Evolutionary conservation across 2,329 filamentous ascomycete species (phyloP).

Genomic region (Scedosporium aurantiacum): DNA sequence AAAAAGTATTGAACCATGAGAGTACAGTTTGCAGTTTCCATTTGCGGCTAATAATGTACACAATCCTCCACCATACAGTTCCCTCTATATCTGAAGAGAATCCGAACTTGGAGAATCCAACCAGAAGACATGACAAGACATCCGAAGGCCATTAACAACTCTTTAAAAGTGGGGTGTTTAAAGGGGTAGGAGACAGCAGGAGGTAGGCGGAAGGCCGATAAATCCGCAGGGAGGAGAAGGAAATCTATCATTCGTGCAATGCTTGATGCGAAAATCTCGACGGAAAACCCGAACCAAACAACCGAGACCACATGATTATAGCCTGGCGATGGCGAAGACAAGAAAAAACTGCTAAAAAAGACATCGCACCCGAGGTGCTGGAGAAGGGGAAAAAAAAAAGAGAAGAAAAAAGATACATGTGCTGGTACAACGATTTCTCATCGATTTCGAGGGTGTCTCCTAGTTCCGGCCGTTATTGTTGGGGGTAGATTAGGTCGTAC

Average conservation of each 20-base stretch:
- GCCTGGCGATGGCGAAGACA: neutral
- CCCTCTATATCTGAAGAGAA: neutral
- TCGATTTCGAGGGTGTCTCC: neutral
- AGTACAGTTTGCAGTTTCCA: neutral
- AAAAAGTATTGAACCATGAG: neutral
- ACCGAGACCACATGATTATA: neutral
- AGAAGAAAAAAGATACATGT: neutral
- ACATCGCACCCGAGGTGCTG: neutral
- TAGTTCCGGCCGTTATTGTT: neutral
- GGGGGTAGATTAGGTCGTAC: neutral
- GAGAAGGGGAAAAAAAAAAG: neutral
- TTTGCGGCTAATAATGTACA: neutral
- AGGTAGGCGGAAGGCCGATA: neutral
- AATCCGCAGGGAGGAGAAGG: neutral
- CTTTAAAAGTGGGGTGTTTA: neutral
- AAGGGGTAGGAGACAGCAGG: neutral
- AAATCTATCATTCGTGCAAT: slow-evolving; percentile 1
- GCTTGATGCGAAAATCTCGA: neutral
- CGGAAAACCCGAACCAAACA: neutral
- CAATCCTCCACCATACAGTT: neutral
- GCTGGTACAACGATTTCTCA: neutral
- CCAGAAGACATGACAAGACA: neutral
- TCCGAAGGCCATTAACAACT: neutral
- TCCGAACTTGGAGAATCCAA: neutral
- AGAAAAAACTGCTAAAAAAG: neutral